phyloP scores from a whole-genome alignment of 495 filamentous ascomycete species.

The Aspergillus nanangensis region DNA sequence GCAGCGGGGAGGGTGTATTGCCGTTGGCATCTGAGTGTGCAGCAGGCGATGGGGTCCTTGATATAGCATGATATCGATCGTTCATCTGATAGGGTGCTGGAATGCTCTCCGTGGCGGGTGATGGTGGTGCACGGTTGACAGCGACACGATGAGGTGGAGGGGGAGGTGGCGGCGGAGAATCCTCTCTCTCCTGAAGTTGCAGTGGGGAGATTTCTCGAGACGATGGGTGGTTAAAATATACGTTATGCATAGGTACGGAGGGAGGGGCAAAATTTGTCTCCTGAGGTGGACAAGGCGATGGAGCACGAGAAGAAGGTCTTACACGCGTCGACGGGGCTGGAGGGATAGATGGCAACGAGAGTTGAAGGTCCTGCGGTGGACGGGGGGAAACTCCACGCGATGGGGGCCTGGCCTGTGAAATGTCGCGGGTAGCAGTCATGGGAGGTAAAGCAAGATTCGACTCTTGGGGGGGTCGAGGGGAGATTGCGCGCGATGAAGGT shows the following conservation, averaged over 20 bases:
- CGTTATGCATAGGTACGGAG: constrained; percentile 22
- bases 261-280: constrained; percentile 28
- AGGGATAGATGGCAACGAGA: constrained; percentile 1
- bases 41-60: constrained; percentile 57
- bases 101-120: constrained; percentile 26
- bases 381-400: constrained; percentile 13
- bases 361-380: not conserved
- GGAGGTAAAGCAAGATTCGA: not conserved
- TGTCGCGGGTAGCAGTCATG: not conserved
- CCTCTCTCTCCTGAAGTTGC: constrained; percentile 30
- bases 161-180: constrained; percentile 43
- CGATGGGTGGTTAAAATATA: constrained; percentile 23
- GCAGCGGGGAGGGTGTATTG: constrained; percentile 83
- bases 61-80: constrained; percentile 40
- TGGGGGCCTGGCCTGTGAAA: not conserved
- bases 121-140: constrained; percentile 22
- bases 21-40: constrained; percentile 59
- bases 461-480: constrained; percentile 14
- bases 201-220: constrained; percentile 35
- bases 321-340: not conserved
- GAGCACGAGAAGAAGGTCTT: constrained; percentile 8
- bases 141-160: constrained; percentile 38
- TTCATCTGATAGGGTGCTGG: constrained; percentile 45
- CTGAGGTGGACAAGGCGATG: constrained; percentile 23
- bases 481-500: constrained; percentile 18